Percentiles rank a stretch among this genome's conserved stretches.
phyloP scores from a whole-genome alignment of 2,329 filamentous ascomycete genomes.

The Arthrinium phaeospermum region DNA sequence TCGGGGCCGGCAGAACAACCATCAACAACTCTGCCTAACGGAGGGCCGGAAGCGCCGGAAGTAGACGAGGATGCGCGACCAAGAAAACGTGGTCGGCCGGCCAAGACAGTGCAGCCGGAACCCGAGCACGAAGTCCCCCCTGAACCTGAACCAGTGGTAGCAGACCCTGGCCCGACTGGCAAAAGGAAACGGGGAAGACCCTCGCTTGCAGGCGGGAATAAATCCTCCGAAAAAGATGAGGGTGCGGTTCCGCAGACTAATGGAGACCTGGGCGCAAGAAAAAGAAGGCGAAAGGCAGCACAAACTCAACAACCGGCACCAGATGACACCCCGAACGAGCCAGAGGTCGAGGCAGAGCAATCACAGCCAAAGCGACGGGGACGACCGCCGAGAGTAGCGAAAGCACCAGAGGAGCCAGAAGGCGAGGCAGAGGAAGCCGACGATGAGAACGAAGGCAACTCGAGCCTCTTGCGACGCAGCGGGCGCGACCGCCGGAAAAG shows the following conservation, averaged over 20 bases:
- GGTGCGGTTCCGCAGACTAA: background rate
- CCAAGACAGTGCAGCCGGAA: conserved; percentile 22
- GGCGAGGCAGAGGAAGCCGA: conserved; percentile 37
- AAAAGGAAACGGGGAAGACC: conserved; percentile 38
- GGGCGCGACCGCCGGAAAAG: conserved; percentile 17
- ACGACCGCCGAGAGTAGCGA: conserved; percentile 22
- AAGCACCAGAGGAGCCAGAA: conserved; percentile 20
- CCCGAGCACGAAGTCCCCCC: conserved; percentile 23
- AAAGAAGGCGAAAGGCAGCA: conserved; percentile 39
- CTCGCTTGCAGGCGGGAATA: conserved; percentile 21
- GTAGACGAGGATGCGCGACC: conserved; percentile 28
- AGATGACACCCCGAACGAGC: conserved; percentile 15
- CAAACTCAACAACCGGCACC: conserved; percentile 26
- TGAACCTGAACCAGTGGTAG: conserved; percentile 27
- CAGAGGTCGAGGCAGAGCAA: conserved; percentile 14
- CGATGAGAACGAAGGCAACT: conserved; percentile 35
- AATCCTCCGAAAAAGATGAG: conserved; percentile 21
- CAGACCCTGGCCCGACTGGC: conserved; percentile 10
- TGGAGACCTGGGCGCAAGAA: conserved; percentile 24
- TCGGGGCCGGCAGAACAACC: conserved; percentile 28
- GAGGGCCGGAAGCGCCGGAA: conserved; percentile 25
- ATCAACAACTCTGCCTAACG: conserved; percentile 23
- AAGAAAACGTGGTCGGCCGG: conserved; percentile 33
- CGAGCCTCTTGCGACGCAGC: conserved; percentile 22
- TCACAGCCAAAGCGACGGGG: conserved; percentile 24